phyloP scores from a whole-genome alignment of 352 stramenopile species.

The Phytopythium chamaehyphon region DNA sequence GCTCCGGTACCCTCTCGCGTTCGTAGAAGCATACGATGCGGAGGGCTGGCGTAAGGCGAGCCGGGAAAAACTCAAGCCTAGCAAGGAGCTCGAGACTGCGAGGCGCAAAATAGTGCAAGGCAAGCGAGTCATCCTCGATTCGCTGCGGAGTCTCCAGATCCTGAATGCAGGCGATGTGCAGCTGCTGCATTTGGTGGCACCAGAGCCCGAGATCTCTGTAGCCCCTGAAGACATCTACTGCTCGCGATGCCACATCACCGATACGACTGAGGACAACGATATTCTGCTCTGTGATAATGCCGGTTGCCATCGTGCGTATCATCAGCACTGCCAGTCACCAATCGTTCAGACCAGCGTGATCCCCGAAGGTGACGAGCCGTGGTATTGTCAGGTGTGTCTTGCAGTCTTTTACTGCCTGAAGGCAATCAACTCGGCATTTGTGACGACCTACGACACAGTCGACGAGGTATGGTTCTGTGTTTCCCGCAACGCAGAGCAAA shows the following conservation, averaged over 20 bases:
- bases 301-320: constrained; percentile 74
- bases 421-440: constrained; percentile 75
- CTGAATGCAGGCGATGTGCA: constrained; percentile 41
- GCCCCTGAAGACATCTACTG: constrained; percentile 63
- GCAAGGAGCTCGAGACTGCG: constrained; percentile 52
- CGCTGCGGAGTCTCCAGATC: constrained; percentile 37
- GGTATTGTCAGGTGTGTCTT: constrained; percentile 80
- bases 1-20: constrained; percentile 62
- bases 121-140: constrained; percentile 47
- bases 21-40: constrained; percentile 79
- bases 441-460: constrained; percentile 58
- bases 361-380: constrained; percentile 56
- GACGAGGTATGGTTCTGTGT: constrained; percentile 18
- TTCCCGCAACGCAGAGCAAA: not conserved
- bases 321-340: constrained; percentile 73
- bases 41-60: constrained; percentile 79
- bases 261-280: constrained; percentile 69
- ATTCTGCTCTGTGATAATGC: constrained; percentile 80
- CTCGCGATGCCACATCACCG: constrained; percentile 61
- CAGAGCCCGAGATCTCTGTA: constrained; percentile 1
- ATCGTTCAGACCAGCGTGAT: constrained; percentile 55
- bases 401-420: constrained; percentile 78
- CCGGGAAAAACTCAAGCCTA: constrained; percentile 79
- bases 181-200: constrained; percentile 27
- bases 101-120: constrained; percentile 47